Evolutionary conservation across 352 stramenopile species (phyloP), one percentile per base, ranked within the genome.

Genomic region (Globisporangium heterothallicum): DNA sequence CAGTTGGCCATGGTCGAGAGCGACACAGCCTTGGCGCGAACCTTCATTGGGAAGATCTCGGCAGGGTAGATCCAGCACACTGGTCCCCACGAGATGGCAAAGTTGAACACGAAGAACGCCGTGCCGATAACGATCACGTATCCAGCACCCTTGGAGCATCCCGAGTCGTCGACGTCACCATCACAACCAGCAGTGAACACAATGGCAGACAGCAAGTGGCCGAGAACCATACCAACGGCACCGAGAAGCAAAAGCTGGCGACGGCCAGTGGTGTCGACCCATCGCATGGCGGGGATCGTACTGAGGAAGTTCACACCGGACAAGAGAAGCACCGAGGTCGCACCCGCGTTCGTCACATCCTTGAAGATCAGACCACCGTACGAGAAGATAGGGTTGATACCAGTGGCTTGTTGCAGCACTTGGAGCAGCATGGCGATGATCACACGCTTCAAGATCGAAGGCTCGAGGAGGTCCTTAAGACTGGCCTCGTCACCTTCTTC

Each of bases 61-160:
- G 70, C 54, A 0, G 72, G 67, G 47, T 79, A 76, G 38, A 83
- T 74, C 72, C 72, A 83, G 42, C 64, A 70, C 26, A 81, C 52
- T 38, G 72, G 66, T 6, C 72, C 72, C 72, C 68, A 78, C 12
- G 57, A 66, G 49, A 76, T 74, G 47, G 71, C 71, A 49, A 79
- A 82, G 62, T 76, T 73, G 59, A 76, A 76, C 2, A 73, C 52
- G 53, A 76, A 76, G 59, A 82, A 74, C 41, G 57, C 57, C 32
- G 68, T 55, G 34, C 59, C 51, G 27, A 75, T 12, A 14, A 72
- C 63, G 35, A 83, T 76, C 52, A 78, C 53, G 48, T 59, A 73
- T 19, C 69, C 73, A 19, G 67, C 70, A 13, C 63, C 49, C 25
- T 49, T 64, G 1, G 66, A 52, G 32, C 69, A 70, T 6, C 58